Conservation (phyloP, 202 grass and related monocot genomes). For the Cymbopogon flexuosus region DNA sequence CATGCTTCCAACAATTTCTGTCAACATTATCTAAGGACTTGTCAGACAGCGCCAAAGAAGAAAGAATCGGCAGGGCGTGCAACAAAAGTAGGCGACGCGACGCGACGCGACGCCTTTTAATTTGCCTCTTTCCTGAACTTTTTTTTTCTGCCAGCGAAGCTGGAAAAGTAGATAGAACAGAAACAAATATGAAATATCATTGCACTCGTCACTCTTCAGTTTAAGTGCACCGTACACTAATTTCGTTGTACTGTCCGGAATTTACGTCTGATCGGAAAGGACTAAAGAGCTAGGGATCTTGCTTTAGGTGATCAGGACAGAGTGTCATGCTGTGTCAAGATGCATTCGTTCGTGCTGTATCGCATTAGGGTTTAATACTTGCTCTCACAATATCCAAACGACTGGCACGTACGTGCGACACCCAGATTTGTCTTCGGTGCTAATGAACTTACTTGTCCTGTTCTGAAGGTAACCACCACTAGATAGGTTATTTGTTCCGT, state of each 20-base stretch:
- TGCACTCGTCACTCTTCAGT: not conserved
- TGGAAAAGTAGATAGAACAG: not conserved
- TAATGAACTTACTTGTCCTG: conserved; percentile 17
- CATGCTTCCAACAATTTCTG: conserved; percentile 21
- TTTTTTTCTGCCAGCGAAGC: conserved; percentile 25
- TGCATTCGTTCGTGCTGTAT: conserved; percentile 33
- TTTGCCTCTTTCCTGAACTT: not conserved
- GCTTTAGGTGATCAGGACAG: conserved; percentile 27
- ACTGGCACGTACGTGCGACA: conserved; percentile 9
- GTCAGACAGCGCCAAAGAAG: conserved; percentile 23
- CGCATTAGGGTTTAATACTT: not conserved
- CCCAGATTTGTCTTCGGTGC: not conserved
- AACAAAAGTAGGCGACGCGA: conserved; percentile 5
- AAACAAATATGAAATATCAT: conserved; percentile 11
- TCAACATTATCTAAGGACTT: conserved; percentile 31
- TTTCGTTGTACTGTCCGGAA: not conserved
- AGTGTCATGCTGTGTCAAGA: conserved; percentile 35
- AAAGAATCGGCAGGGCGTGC: conserved; percentile 22
- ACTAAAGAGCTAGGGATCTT: not conserved
- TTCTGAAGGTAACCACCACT: not conserved
- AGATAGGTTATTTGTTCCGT: not conserved
- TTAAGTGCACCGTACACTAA: conserved; percentile 9
- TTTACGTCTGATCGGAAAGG: conserved; percentile 17
- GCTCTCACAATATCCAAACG: conserved; percentile 5
- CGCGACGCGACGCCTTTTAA: not conserved